These are phyloP conservation scores for Crithidia acanthocephali DNA, from an alignment of 208 protist genomes.

Conservation along the genomic window DNA sequence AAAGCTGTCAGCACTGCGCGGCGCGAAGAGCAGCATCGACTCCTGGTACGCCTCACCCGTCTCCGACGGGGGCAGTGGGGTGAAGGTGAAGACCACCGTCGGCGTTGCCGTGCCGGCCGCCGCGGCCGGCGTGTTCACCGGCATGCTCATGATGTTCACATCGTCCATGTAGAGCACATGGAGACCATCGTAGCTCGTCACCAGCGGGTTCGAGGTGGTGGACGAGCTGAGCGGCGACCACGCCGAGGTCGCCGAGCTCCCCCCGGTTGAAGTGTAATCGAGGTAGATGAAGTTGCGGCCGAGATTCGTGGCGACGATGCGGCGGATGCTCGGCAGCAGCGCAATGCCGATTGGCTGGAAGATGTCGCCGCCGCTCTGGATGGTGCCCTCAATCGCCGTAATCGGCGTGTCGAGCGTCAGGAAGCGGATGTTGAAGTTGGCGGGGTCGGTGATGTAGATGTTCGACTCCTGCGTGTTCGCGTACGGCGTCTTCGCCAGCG, in stretches of 20 bases:
- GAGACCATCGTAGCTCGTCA: conserved; percentile 16
- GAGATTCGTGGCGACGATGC: conserved; percentile 16
- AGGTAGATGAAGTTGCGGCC: conserved; percentile 9
- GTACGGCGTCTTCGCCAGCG: conserved; percentile 19
- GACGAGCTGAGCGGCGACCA: conserved; percentile 15
- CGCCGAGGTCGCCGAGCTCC: conserved; percentile 3
- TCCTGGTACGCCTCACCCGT: conserved; percentile 2
- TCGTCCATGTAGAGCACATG: conserved; percentile 19
- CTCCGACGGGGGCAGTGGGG: not conserved
- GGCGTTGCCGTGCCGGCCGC: not conserved
- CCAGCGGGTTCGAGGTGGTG: conserved; percentile 2
- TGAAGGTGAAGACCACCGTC: conserved; percentile 13
- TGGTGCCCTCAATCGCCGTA: conserved; percentile 6
- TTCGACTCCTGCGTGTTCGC: conserved; percentile 14
- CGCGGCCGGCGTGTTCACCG: conserved; percentile 14
- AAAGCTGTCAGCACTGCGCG: conserved; percentile 25
- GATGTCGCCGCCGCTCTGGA: conserved; percentile 15
- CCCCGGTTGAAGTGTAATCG: conserved; percentile 6
- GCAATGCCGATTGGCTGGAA: conserved; percentile 17
- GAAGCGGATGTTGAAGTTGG: conserved; percentile 18
- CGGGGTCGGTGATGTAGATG: conserved; percentile 19
- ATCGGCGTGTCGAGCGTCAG: conserved; percentile 16
- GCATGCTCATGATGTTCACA: conserved; percentile 11
- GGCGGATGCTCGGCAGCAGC: conserved; percentile 12
- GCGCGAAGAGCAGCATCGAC: conserved; percentile 19